These are phyloP conservation scores for Kwoniella mangroviensis DNA, from an alignment of 768 basidiomycete genomes.

Conservation along the genomic window DNA sequence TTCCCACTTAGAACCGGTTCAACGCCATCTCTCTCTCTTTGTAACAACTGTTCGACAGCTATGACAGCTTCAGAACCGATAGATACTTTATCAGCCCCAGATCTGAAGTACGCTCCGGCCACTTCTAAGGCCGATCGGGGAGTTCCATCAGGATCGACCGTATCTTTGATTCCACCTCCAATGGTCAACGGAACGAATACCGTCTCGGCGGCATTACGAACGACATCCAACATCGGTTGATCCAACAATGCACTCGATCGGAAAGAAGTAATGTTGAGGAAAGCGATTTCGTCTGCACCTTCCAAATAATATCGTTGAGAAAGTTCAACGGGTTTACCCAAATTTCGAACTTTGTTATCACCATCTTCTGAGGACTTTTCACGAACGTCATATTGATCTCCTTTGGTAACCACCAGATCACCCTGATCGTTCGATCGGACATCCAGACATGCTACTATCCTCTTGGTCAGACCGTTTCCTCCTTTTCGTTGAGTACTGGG, in stretches of 20 bases:
- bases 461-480: conserved; percentile 73
- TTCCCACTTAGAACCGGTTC: conserved; percentile 61
- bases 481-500: conserved; percentile 41
- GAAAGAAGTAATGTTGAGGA: conserved; percentile 99
- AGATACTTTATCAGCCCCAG: conserved; percentile 97
- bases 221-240: conserved; percentile 97
- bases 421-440: conserved; percentile 94
- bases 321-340: conserved; percentile 94
- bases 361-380: conserved; percentile 64
- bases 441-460: conserved; percentile 96
- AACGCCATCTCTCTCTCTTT: conserved; percentile 59
- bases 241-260: conserved; percentile 91
- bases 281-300: conserved; percentile 94
- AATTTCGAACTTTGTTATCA: conserved; percentile 72
- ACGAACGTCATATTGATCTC: conserved; percentile 97
- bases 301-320: conserved; percentile 80
- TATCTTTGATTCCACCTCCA: conserved; percentile 97
- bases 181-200: conserved; percentile 98
- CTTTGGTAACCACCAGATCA: conserved; percentile 98
- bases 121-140: conserved; percentile 85
- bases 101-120: conserved; percentile 92
- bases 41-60: conserved; percentile 79
- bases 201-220: conserved; percentile 81
- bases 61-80: conserved; percentile 96
- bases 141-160: conserved; percentile 92